Evolutionary conservation across 495 filamentous ascomycete genomes (phyloP).

Genomic region (Tuber aestivum): DNA sequence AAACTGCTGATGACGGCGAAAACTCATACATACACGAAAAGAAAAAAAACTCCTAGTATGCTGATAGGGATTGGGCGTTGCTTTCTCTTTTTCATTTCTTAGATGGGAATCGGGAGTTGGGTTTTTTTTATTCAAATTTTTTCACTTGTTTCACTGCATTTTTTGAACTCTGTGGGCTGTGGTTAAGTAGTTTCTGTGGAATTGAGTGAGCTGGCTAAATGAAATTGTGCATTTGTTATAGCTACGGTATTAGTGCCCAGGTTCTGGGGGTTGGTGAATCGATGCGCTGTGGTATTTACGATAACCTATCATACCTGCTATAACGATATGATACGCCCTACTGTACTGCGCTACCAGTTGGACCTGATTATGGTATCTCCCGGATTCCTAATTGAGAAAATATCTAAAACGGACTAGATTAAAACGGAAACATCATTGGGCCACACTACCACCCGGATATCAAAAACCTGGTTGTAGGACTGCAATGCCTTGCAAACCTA

Average conservation of each 20-base stretch:
- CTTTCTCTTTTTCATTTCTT: background rate
- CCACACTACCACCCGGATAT: too few relatives aligned
- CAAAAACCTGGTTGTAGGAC: too few relatives aligned
- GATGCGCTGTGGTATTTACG: background rate
- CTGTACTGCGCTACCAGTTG: background rate
- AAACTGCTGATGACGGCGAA: background rate
- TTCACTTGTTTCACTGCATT: too few relatives aligned
- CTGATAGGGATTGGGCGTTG: background rate
- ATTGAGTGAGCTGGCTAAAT: background rate
- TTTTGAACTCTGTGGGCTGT: background rate
- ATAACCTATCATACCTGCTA: background rate
- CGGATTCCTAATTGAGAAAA: background rate
- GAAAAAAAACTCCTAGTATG: background rate
- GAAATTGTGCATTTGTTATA: background rate
- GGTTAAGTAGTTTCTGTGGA: background rate
- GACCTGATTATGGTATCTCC: background rate
- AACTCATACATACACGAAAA: background rate
- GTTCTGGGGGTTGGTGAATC: background rate
- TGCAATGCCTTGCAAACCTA: too few relatives aligned
- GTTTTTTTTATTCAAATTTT: background rate
- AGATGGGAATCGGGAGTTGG: conserved; percentile 1
- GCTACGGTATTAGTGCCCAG: background rate
- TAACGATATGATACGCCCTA: background rate
- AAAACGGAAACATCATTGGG: too few relatives aligned
- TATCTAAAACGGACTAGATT: background rate